phyloP scores from a whole-genome alignment of 306 rosid genomes.

The Calophaca sinica region DNA sequence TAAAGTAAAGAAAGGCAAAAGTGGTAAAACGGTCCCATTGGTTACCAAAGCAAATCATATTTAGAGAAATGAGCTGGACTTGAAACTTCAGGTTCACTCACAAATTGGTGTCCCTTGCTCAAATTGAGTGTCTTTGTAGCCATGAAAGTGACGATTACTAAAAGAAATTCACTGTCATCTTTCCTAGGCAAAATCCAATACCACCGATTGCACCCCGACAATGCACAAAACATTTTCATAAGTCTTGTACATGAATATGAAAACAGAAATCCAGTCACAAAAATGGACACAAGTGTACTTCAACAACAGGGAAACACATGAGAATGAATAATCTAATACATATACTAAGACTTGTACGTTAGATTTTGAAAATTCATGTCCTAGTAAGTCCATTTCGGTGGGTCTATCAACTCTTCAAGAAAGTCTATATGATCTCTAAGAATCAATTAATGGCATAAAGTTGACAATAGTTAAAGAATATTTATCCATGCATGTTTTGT shows the following conservation, averaged over 20 bases:
- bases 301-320: constrained; percentile 15
- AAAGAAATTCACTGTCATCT: constrained; percentile 1
- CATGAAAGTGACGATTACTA: constrained; percentile 24
- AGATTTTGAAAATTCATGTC: constrained; percentile 33
- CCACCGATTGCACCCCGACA: constrained; percentile 39
- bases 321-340: constrained; percentile 37
- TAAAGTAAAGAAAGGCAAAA: constrained; percentile 14
- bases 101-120: neutral
- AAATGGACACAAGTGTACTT: constrained; percentile 13
- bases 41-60: constrained; percentile 28
- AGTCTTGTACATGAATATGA: constrained; percentile 7
- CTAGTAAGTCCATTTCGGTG: constrained; percentile 44
- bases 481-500: neutral
- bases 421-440: constrained; percentile 36
- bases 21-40: constrained; percentile 38
- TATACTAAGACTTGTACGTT: constrained; percentile 48
- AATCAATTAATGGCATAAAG: constrained; percentile 11
- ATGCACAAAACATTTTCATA: constrained; percentile 29
- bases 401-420: constrained; percentile 53
- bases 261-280: constrained; percentile 30
- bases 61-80: constrained; percentile 57
- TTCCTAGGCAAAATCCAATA: constrained; percentile 9
- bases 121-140: constrained; percentile 50
- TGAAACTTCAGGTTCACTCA: constrained; percentile 56
- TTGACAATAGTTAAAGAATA: neutral